phyloP scores from a whole-genome alignment of 371 early-diverging fungal genomes.

The Apophysomyces sp. region DNA sequence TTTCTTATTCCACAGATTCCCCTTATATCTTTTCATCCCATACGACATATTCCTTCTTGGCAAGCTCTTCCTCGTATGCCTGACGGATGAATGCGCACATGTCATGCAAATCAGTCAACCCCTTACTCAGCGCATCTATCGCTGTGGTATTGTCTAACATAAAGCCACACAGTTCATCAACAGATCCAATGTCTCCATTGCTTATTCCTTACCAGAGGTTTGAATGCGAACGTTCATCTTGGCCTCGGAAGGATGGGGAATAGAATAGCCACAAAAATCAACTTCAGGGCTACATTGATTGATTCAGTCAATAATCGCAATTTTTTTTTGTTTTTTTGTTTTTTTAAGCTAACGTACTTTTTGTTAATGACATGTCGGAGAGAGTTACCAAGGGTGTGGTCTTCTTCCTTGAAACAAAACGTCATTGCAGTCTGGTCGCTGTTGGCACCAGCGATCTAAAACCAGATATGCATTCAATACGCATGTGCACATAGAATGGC shows the following conservation, averaged over 20 bases:
- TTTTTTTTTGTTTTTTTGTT: background rate
- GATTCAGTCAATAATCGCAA: no score
- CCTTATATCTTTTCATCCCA: conserved; percentile 22
- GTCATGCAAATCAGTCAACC: conserved; percentile 77
- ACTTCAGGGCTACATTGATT: conserved; percentile 73
- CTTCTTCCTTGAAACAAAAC: conserved; percentile 88
- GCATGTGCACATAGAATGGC: no score
- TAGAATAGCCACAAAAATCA: conserved; percentile 97
- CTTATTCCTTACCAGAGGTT: conserved; percentile 62
- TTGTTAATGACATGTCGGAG: conserved; percentile 93
- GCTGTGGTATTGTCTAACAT: conserved; percentile 72
- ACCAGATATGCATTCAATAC: background rate
- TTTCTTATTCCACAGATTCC: background rate
- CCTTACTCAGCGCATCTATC: conserved; percentile 82
- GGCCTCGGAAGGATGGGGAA: conserved; percentile 99
- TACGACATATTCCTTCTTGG: conserved; percentile 26
- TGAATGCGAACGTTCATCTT: conserved; percentile 95
- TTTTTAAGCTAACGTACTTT: conserved; percentile 58
- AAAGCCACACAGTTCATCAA: background rate
- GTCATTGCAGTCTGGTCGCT: conserved; percentile 81
- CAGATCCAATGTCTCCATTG: background rate
- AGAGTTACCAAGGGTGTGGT: conserved; percentile 96
- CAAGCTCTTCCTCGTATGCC: conserved; percentile 61
- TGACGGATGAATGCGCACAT: conserved; percentile 67
- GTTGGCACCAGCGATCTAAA: conserved; percentile 61